Evolutionary conservation across 2,329 filamentous ascomycete genomes (phyloP), one percentile per base, ranked within the genome.

Genomic region (Fusarium sp.): DNA sequence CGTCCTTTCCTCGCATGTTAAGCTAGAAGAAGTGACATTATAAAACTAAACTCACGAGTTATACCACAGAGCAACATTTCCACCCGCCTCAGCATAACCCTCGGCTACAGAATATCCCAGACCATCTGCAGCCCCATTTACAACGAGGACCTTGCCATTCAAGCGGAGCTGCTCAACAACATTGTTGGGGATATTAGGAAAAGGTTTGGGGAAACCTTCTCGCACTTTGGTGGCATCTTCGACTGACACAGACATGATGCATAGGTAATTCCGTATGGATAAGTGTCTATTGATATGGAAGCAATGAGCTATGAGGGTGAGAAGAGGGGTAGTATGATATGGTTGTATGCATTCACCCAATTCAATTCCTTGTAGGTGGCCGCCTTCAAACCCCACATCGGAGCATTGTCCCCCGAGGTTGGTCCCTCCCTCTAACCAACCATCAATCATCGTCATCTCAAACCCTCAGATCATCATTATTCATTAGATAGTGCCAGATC

Each of bases 71-170:
- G 66, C 82, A 21, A 84, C 78, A 42, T 80, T 48, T 1, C 75
- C 82, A 1, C 77, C 77, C 1, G 82, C 82, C 53, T 84, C 82
- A 3, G 81, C 81, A 74, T 83, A 80, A 2, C 77, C 80, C 55
- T 84, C 80, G 0, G 80, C 76, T 6, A 82, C 81, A 0, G 82
- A 77, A 41, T 76, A 72, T 0, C 82, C 82, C 39, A 84, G 79
- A 0, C 82, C 82, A 39, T 83, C 81, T 0, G 80, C 78, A 1
- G 81, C 82, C 6, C 82, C 82, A 0, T 76, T 84, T 2, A 84
- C 74, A n/a, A 80, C 77, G 0, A 80, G 78, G 54, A 80, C 77
- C 56, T 78, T 83, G 11, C 77, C 81, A 7, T 69, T 75, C 69
- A 84, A 72, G 15, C 72, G 74, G 45, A 84, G 76, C 48, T 84